Conservation (phyloP, 73 alveolate species). For the Tetrahymena borealis region DNA sequence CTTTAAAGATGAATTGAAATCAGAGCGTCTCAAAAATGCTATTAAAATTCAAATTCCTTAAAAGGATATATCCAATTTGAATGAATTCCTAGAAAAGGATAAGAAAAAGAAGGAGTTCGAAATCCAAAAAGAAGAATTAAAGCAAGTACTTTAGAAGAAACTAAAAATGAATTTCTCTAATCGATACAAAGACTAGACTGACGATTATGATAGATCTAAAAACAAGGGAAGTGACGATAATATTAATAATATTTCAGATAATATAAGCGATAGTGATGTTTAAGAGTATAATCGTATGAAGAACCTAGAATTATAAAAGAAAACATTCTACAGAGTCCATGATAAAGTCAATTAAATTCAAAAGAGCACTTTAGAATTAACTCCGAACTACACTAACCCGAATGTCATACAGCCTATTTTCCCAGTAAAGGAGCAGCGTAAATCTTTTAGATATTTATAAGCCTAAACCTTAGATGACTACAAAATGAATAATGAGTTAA, state of each 20-base stretch:
- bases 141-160: background rate
- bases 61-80: background rate
- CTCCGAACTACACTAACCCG: background rate
- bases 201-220: background rate
- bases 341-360: background rate
- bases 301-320: background rate
- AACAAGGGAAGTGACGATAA: background rate
- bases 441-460: background rate
- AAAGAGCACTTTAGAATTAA: background rate
- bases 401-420: background rate
- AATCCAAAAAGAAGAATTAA: background rate
- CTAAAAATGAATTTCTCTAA: background rate
- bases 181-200: background rate
- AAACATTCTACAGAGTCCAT: background rate
- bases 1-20: background rate
- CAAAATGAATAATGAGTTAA: background rate
- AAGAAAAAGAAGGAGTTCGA: background rate
- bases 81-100: background rate
- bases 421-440: background rate
- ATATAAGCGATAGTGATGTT: background rate
- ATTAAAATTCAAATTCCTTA: background rate
- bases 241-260: background rate
- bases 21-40: background rate
- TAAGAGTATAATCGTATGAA: background rate
- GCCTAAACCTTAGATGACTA: background rate